These are phyloP conservation scores for Emydomyces testavorans DNA, from an alignment of 2,329 filamentous ascomycete species.

Conservation along the genomic window DNA sequence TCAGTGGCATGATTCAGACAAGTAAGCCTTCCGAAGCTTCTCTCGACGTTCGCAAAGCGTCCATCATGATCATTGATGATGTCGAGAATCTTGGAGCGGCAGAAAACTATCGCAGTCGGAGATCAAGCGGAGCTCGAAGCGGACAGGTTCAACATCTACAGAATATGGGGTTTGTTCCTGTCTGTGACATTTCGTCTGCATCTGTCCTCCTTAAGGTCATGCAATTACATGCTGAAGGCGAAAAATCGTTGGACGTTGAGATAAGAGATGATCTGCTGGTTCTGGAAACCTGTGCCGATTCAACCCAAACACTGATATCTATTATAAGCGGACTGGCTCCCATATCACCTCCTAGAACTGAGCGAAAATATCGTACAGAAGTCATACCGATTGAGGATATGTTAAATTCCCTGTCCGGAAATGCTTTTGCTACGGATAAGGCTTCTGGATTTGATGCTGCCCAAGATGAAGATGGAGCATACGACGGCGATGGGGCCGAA, in stretches of 20 bases:
- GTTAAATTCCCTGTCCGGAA: constrained; percentile 65
- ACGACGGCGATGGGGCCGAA: constrained; percentile 30
- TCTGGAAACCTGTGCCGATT: constrained; percentile 91
- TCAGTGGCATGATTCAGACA: constrained; percentile 56
- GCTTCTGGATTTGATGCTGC: constrained; percentile 30
- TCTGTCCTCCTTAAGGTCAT: constrained; percentile 53
- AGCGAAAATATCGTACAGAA: constrained; percentile 75
- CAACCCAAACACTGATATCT: constrained; percentile 78
- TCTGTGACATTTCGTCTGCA: constrained; percentile 78
- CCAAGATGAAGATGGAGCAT: constrained; percentile 30
- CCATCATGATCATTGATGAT: constrained; percentile 73
- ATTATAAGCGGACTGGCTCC: constrained; percentile 71
- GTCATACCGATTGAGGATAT: constrained; percentile 78
- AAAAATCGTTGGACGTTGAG: constrained; percentile 64
- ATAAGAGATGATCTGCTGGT: constrained; percentile 77
- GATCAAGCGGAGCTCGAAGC: constrained; percentile 24
- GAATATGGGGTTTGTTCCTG: constrained; percentile 65
- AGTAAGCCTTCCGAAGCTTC: constrained; percentile 52
- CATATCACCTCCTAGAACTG: constrained; percentile 68
- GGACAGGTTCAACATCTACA: constrained; percentile 42
- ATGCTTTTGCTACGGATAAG: constrained; percentile 2
- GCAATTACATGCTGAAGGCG: constrained; percentile 44
- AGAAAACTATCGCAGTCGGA: constrained; percentile 25
- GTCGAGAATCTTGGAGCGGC: constrained; percentile 38
- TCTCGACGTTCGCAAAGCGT: constrained; percentile 65